Evolutionary conservation across 495 filamentous ascomycete species (phyloP).

Genomic region (Parachaetomium inaequale): DNA sequence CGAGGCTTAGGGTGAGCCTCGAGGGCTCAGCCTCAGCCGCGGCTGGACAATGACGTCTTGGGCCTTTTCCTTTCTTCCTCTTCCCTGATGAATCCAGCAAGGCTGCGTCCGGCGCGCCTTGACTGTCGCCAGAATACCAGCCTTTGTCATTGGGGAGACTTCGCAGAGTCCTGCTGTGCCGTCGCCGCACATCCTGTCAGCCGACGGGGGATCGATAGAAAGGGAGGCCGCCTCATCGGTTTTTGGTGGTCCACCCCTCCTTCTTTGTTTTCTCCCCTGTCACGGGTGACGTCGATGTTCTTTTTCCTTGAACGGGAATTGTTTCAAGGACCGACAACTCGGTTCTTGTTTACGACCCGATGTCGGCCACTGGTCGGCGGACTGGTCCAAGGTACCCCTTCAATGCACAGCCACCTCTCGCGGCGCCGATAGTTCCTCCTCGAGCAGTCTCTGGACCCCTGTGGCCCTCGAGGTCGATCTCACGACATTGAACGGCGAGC

Average conservation of each 20-base stretch:
- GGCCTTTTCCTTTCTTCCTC: background rate
- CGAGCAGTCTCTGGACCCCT: background rate
- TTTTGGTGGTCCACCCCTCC: background rate
- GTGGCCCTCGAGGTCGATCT: too few relatives aligned
- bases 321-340: background rate
- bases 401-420: background rate
- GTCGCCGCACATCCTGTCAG: background rate
- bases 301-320: background rate
- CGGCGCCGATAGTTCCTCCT: too few relatives aligned
- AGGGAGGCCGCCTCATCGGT: conserved; percentile 7
- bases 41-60: background rate
- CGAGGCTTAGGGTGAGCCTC: background rate
- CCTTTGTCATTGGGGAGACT: background rate
- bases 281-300: background rate
- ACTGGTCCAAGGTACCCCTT: background rate
- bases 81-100: background rate
- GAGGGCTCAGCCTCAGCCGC: conserved; percentile 10
- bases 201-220: background rate
- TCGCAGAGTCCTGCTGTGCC: conserved; percentile 7
- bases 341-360: background rate
- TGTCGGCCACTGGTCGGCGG: background rate
- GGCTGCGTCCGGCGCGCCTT: too few relatives aligned
- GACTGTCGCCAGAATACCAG: too few relatives aligned
- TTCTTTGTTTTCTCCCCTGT: background rate
- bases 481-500: background rate